Evolutionary conservation across 352 stramenopile species (phyloP), one percentile per base, ranked within the genome.

Genomic region (Peronospora tabacina): DNA sequence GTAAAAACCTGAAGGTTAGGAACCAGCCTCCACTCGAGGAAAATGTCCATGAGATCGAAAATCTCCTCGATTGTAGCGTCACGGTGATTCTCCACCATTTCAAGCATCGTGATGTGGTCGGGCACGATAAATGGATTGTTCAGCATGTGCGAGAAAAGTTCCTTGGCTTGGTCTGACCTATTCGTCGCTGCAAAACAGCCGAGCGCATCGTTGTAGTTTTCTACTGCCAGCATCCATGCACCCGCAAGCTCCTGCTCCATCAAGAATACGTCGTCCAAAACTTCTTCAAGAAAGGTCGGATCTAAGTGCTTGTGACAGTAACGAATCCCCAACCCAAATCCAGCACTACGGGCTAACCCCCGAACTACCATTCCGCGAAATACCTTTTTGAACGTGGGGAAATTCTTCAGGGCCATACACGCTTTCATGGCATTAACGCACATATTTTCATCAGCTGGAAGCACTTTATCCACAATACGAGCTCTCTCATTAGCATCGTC

Each of bases 181-280:
- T 70, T 66, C 8, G 69, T 73, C 8, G 63, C 67, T 11, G 76
- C 72, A 51, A 83, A 80, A 51, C 76, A 87, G 12, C 75, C 74
- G 11, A 90, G 55, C 16, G 79, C 79, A 44, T 87, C 76, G 49
- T 90, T 90, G 58, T 88, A 90, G 57, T 87, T 77, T 55, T 77
- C 61, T 1, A 87, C 52, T 19, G 66, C 62, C 13, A 90, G 58
- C 54, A 72, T 72, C 79, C 79, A 90, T 2, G 43, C 39, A 12
- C 72, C 68, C 8, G 50, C 49, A 8, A 70, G 36, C 7, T 62
- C 44, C n/a, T 71, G 44, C 34, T 90, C 79, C 26, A 66, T 64
- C 12, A 55, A 43, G 29, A 71, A 81, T 13, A 70, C 73, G 15
- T 86, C 70, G 3, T 67, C 60, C 32, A 90, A 51, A 11, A 88